Percentiles rank a stretch among this genome's conserved stretches.
Conservation (phyloP, 2,329 filamentous ascomycete genomes). For the Colletotrichum zoysiae region DNA sequence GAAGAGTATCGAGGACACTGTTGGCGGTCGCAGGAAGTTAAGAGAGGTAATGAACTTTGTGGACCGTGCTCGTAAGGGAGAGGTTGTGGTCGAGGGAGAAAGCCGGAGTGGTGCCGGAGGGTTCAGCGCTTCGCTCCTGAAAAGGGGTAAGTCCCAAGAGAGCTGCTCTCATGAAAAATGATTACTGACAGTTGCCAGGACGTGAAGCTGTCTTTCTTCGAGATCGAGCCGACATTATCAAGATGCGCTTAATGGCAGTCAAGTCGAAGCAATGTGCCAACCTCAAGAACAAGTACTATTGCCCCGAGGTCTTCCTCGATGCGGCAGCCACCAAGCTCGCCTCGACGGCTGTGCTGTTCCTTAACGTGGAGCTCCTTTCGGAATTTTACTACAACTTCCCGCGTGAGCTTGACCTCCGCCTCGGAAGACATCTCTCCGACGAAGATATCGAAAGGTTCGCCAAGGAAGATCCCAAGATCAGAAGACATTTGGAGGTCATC, state of each 20-base stretch:
- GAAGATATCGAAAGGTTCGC: conserved; percentile 91
- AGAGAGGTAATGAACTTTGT: conserved; percentile 92
- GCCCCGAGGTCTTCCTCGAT: conserved; percentile 97
- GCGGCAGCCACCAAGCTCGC: conserved; percentile 96
- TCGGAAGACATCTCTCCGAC: conserved; percentile 83
- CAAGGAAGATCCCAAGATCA: conserved; percentile 90
- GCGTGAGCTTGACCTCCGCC: conserved; percentile 86
- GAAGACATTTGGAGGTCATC: conserved; percentile 91
- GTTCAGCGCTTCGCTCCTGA: conserved; percentile 88
- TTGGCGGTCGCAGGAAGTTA: conserved; percentile 87
- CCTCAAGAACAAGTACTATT: conserved; percentile 93
- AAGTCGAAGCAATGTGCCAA: conserved; percentile 90
- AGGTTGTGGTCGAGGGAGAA: conserved; percentile 87
- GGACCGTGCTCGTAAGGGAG: conserved; percentile 88
- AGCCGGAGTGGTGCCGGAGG: conserved; percentile 88
- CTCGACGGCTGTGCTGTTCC: conserved; percentile 93
- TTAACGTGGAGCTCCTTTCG: conserved; percentile 95
- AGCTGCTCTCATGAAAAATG: conserved; percentile 4
- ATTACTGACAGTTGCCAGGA: conserved; percentile 65
- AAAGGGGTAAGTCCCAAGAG: conserved; percentile 72
- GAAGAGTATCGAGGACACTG: conserved; percentile 78
- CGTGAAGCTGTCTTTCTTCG: conserved; percentile 94
- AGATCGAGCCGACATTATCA: conserved; percentile 89
- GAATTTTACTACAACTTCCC: conserved; percentile 99
- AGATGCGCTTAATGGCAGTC: conserved; percentile 87